Evolutionary conservation across 352 stramenopile genomes (phyloP).

Genomic region (Globisporangium rhizosaccharum): DNA sequence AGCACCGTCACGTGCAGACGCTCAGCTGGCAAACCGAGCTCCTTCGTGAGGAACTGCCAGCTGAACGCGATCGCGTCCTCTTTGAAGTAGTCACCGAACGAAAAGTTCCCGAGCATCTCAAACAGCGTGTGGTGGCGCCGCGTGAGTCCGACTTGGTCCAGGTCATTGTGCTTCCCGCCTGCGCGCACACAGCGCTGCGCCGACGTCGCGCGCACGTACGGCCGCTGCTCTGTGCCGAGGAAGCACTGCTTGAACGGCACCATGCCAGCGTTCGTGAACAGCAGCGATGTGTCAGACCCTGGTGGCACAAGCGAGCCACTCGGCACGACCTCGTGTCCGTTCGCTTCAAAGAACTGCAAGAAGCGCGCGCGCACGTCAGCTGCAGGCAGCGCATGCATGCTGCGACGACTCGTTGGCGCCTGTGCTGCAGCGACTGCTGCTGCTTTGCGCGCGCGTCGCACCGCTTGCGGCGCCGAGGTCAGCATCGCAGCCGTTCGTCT

Average conservation of each 20-base stretch:
- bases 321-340: conserved; percentile 55
- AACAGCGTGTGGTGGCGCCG: conserved; percentile 98
- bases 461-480: neutral
- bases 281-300: conserved; percentile 88
- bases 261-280: conserved; percentile 98
- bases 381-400: conserved; percentile 36
- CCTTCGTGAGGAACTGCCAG: conserved; percentile 92
- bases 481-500: too few relatives aligned
- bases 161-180: conserved; percentile 97
- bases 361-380: conserved; percentile 47
- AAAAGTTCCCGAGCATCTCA: conserved; percentile 99
- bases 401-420: conserved; percentile 5
- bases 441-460: neutral
- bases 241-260: conserved; percentile 94
- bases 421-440: neutral
- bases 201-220: conserved; percentile 89
- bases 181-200: conserved; percentile 96
- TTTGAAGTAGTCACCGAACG: conserved; percentile 98
- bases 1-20: conserved; percentile 71
- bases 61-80: conserved; percentile 92
- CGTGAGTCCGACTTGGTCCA: conserved; percentile 97
- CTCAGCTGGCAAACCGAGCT: conserved; percentile 56
- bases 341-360: conserved; percentile 60
- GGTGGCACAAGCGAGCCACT: conserved; percentile 70
- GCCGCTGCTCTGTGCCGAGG: conserved; percentile 70